A percentile compares a stretch with the other conserved stretches of the same genome.
phyloP scores from a whole-genome alignment of 2,329 filamentous ascomycete species.

The Claviceps fusiformis region DNA sequence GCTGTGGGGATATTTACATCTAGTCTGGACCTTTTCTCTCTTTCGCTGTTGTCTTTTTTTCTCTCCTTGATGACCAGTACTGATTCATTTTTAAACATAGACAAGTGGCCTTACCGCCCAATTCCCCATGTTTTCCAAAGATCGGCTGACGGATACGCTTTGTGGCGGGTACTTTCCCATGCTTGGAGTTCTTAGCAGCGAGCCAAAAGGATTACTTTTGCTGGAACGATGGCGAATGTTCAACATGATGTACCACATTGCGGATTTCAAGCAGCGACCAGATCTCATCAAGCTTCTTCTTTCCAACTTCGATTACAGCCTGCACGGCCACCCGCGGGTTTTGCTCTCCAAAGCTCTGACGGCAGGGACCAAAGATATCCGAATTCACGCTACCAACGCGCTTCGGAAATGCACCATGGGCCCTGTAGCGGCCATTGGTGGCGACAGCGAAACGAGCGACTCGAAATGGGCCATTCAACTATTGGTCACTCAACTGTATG shows the following conservation, averaged over 20 bases:
- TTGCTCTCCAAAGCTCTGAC: constrained; percentile 90
- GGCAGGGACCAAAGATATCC: constrained; percentile 78
- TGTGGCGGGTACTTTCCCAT: constrained; percentile 91
- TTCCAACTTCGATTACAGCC: constrained; percentile 81
- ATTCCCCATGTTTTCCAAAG: constrained; percentile 76
- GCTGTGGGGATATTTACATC: neutral
- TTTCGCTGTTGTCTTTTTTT: neutral
- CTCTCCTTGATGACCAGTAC: neutral
- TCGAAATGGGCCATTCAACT: constrained; percentile 94
- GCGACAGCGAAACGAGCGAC: constrained; percentile 37
- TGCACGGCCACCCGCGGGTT: constrained; percentile 80
- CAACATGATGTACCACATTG: constrained; percentile 99
- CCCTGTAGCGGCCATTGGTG: constrained; percentile 23
- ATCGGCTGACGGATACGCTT: constrained; percentile 73
- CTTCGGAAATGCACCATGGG: constrained; percentile 71
- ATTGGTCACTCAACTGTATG: constrained; percentile 95
- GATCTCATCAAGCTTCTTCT: constrained; percentile 83
- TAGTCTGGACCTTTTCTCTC: neutral
- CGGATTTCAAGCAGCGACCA: constrained; percentile 79
- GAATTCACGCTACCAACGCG: constrained; percentile 77
- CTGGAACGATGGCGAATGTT: constrained; percentile 95
- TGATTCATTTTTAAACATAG: constrained; percentile 18
- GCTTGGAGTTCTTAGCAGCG: constrained; percentile 73
- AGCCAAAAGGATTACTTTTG: constrained; percentile 71
- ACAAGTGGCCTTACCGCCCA: constrained; percentile 65